These are phyloP conservation scores for Teratosphaeria pseudoeucalypti DNA, from an alignment of 2,329 filamentous ascomycete species.

Conservation along the genomic window DNA sequence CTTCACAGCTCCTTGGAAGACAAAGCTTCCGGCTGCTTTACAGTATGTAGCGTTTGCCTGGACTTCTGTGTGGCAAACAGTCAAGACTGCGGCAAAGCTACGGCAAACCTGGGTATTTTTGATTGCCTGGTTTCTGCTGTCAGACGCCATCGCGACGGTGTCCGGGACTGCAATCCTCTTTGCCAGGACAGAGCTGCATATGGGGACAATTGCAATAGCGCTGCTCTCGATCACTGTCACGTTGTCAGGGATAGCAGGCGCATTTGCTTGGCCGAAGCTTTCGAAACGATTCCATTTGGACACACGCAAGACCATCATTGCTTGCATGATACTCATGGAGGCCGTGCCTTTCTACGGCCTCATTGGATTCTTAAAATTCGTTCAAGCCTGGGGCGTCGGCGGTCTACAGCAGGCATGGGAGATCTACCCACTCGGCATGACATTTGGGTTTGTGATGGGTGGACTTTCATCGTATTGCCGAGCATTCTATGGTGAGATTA, in stretches of 20 bases:
- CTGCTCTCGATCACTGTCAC: conserved; percentile 92
- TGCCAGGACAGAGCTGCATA: conserved; percentile 83
- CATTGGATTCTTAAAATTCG: conserved; percentile 74
- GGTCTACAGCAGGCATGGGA: conserved; percentile 91
- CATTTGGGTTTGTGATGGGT: conserved; percentile 88
- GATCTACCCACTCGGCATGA: conserved; percentile 83
- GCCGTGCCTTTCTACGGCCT: conserved; percentile 87
- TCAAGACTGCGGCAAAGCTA: conserved; percentile 61
- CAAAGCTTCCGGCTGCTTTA: conserved; percentile 50
- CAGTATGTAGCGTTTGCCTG: conserved; percentile 76
- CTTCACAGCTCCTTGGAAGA: conserved; percentile 10
- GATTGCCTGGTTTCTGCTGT: conserved; percentile 85
- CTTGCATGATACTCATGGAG: conserved; percentile 86
- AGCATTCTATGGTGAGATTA: conserved; percentile 83
- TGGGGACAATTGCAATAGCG: conserved; percentile 77
- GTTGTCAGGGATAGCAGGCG: conserved; percentile 70
- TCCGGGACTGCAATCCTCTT: conserved; percentile 91
- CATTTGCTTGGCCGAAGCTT: conserved; percentile 78
- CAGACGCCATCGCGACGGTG: conserved; percentile 87
- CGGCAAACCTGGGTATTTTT: conserved; percentile 70
- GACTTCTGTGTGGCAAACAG: conserved; percentile 72
- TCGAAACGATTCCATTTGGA: conserved; percentile 59
- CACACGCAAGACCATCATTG: conserved; percentile 79
- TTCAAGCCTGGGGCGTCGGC: conserved; percentile 62
- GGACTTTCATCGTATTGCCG: conserved; percentile 86